phyloP scores from a whole-genome alignment of 768 basidiomycete species.

The Mycena polygramma region DNA sequence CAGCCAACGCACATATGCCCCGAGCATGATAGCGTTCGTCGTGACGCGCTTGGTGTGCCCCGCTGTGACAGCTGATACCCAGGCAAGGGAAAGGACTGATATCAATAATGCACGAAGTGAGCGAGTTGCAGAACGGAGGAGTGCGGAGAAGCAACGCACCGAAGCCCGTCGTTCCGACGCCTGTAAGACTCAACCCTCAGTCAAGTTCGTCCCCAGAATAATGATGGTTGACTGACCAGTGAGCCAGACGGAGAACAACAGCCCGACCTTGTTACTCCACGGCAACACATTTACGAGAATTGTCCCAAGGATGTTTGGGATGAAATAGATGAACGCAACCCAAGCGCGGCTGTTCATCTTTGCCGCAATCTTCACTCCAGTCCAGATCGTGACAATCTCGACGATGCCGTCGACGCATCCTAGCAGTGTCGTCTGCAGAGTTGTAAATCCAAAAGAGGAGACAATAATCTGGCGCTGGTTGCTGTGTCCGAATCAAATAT shows the following conservation, averaged over 20 bases:
- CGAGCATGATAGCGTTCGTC: slow-evolving; percentile 34
- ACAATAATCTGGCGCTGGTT: slow-evolving; percentile 66
- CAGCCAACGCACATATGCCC: slow-evolving; percentile 28
- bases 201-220: too few relatives aligned
- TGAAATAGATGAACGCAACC: slow-evolving; percentile 22
- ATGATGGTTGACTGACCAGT: slow-evolving; percentile 33
- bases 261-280: slow-evolving; percentile 60
- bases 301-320: slow-evolving; percentile 61
- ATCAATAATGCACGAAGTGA: slow-evolving; percentile 12
- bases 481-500: slow-evolving; percentile 34
- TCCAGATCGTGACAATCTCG: slow-evolving; percentile 67
- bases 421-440: slow-evolving; percentile 67
- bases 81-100: slow-evolving; percentile 59
- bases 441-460: slow-evolving; percentile 63
- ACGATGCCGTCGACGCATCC: slow-evolving; percentile 63
- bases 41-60: slow-evolving; percentile 47
- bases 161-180: neutral
- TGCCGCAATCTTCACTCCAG: slow-evolving; percentile 58
- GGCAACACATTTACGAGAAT: slow-evolving; percentile 63
- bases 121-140: neutral
- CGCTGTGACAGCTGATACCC: slow-evolving; percentile 69
- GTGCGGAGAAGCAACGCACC: neutral
- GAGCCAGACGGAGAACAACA: slow-evolving; percentile 59
- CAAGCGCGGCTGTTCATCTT: slow-evolving; percentile 21
- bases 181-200: too few relatives aligned